A percentile compares a stretch with the other conserved stretches of the same genome.
phyloP scores from a whole-genome alignment of 1,284 basidiomycete species.

The Coriolopsis trogii region DNA sequence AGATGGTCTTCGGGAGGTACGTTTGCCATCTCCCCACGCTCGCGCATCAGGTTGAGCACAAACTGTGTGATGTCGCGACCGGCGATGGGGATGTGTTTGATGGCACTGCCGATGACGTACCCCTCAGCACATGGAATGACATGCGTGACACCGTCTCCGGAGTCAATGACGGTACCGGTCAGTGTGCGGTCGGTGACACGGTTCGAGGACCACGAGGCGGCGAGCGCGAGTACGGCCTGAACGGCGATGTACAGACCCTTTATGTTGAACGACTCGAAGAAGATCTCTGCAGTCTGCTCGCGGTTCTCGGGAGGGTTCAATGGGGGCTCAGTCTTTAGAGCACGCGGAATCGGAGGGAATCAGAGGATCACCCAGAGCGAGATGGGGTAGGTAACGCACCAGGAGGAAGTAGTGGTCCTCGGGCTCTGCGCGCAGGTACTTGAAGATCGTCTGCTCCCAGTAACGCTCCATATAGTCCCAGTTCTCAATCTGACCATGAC shows the following conservation, averaged over 20 bases:
- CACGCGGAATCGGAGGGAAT: conserved; percentile 4
- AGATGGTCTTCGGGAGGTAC: conserved; percentile 98
- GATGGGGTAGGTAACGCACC: conserved; percentile 52
- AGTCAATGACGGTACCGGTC: conserved; percentile 98
- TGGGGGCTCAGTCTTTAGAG: conserved; percentile 89
- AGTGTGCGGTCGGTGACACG: conserved; percentile 92
- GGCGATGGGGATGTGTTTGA: conserved; percentile 99
- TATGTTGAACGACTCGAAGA: conserved; percentile 99
- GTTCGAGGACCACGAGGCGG: conserved; percentile 96
- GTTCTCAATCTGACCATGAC: conserved; percentile 98
- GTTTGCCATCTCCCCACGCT: conserved; percentile 88
- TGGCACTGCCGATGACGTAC: conserved; percentile 98
- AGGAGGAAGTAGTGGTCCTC: conserved; percentile 99
- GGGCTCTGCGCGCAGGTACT: conserved; percentile 97
- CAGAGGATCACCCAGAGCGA: conserved; percentile 4
- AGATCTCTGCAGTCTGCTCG: conserved; percentile 99
- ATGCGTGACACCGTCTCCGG: conserved; percentile 98
- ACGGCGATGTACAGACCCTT: conserved; percentile 98
- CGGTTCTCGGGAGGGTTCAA: conserved; percentile 98
- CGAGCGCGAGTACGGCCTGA: conserved; percentile 98
- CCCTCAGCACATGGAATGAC: conserved; percentile 97
- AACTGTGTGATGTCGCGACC: conserved; percentile 98
- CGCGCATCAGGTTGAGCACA: conserved; percentile 94
- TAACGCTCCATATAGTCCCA: conserved; percentile 99
- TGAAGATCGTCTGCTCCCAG: conserved; percentile 99